Evolutionary conservation across 768 basidiomycete species (phyloP).

Genomic region (Aureoboletus auriporus): DNA sequence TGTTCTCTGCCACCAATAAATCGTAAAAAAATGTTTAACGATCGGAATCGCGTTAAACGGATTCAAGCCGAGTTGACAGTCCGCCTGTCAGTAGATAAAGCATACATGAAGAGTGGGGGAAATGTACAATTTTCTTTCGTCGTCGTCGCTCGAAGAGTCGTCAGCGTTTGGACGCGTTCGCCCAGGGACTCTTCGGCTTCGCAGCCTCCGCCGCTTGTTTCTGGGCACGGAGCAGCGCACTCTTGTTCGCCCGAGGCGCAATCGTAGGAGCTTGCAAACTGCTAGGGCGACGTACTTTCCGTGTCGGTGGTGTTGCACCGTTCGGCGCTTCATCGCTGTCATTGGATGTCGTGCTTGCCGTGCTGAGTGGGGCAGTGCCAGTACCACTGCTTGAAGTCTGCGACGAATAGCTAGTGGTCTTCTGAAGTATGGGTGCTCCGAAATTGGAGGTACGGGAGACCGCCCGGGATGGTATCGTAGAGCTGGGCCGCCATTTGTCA

Average conservation of each 20-base stretch:
- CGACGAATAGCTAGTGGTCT: slow-evolving; percentile 20
- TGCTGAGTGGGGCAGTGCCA: slow-evolving; percentile 24
- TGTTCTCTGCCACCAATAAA: slow-evolving; percentile 14
- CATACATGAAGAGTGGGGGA: slow-evolving; percentile 10
- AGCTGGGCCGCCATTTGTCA: slow-evolving; percentile 13
- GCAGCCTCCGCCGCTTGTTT: slow-evolving; percentile 47
- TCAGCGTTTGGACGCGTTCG: slow-evolving; percentile 28
- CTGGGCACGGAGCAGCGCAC: slow-evolving; percentile 64
- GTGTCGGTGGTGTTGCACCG: slow-evolving; percentile 22
- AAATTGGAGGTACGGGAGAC: slow-evolving; percentile 37
- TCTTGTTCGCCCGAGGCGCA: slow-evolving; percentile 67
- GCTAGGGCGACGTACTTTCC: slow-evolving; percentile 45
- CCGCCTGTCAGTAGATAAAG: slow-evolving; percentile 14
- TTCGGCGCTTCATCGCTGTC: slow-evolving; percentile 21
- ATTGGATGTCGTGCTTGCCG: slow-evolving; percentile 23
- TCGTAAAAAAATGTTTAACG: slow-evolving; percentile 11
- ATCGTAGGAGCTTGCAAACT: slow-evolving; percentile 60
- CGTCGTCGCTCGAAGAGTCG: not conserved
- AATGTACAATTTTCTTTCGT: not conserved
- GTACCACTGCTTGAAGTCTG: slow-evolving; percentile 24
- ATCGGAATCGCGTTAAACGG: slow-evolving; percentile 16
- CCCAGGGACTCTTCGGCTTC: slow-evolving; percentile 31
- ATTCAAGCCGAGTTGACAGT: slow-evolving; percentile 8
- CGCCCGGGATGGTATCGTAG: slow-evolving; percentile 34
- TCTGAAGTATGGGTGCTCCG: slow-evolving; percentile 11